Percentiles rank a stretch among this genome's conserved stretches.
These are phyloP conservation scores for Chlorella sp. DNA, from an alignment of 139 green algal genomes.

Conservation along the genomic window DNA sequence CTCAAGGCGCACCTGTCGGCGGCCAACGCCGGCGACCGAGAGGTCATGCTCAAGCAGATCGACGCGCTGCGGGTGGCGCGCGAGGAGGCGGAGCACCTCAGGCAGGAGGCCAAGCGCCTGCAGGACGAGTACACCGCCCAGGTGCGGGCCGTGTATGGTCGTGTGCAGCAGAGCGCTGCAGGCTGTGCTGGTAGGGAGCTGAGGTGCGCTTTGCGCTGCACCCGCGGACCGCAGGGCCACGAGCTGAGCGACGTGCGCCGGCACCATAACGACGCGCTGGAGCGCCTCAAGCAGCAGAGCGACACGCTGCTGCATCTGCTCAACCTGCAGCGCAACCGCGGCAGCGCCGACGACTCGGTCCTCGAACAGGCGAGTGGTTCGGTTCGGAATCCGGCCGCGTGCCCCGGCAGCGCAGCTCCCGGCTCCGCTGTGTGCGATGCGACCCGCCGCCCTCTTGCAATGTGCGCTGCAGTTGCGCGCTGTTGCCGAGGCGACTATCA, in stretches of 20 bases:
- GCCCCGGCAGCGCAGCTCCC: too few species aligned
- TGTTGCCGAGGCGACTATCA: constrained; percentile 55
- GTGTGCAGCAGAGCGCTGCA: too few species aligned
- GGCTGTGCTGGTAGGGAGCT: too few species aligned
- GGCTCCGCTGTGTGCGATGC: too few species aligned
- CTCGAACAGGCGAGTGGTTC: constrained; percentile 12
- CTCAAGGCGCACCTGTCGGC: constrained; percentile 5
- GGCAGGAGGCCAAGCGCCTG: constrained; percentile 11
- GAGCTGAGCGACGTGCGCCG: constrained; percentile 43
- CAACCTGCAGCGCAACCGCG: constrained; percentile 14
- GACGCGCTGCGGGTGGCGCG: constrained; percentile 46
- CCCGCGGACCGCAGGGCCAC: neutral
- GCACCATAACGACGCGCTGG: constrained; percentile 53
- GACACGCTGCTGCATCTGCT: constrained; percentile 37
- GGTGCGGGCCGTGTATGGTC: too few species aligned
- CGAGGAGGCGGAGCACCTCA: constrained; percentile 36
- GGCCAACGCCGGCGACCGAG: constrained; percentile 19
- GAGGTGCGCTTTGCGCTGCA: too few species aligned
- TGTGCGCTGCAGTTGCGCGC: constrained; percentile 35
- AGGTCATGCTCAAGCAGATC: constrained; percentile 48
- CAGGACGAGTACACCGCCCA: constrained; percentile 5
- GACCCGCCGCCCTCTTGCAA: too few species aligned
- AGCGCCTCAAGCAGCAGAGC: constrained; percentile 41
- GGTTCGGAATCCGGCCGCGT: too few species aligned
- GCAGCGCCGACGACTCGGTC: constrained; percentile 22